phyloP scores from a whole-genome alignment of 305 asterid genomes.

The Fraxinus platypoda region DNA sequence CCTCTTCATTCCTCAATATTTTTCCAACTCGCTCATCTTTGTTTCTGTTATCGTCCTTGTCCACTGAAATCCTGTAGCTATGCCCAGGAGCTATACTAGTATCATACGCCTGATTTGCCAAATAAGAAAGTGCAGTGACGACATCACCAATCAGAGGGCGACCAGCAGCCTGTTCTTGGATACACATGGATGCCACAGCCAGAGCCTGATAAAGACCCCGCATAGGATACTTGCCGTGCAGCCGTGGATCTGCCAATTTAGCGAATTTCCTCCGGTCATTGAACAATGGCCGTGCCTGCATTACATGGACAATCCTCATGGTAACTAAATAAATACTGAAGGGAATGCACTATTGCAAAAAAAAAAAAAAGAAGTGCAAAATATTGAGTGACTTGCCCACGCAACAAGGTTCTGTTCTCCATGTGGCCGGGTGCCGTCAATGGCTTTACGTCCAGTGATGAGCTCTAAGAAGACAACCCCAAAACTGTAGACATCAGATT shows the following conservation, averaged over 20 bases:
- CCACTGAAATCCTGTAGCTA: background rate
- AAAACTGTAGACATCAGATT: conserved; percentile 95
- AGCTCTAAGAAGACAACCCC: conserved; percentile 96
- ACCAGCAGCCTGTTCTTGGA: conserved; percentile 94
- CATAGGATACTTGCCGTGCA: conserved; percentile 85
- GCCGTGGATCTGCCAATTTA: conserved; percentile 76
- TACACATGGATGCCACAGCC: conserved; percentile 96
- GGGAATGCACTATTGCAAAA: background rate
- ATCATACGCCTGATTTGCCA: conserved; percentile 80
- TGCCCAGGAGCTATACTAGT: conserved; percentile 38
- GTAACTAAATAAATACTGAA: background rate
- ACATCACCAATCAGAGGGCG: conserved; percentile 95
- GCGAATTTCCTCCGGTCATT: conserved; percentile 80
- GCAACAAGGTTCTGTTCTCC: conserved; percentile 93
- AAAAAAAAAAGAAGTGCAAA: background rate
- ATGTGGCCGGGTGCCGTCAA: conserved; percentile 74
- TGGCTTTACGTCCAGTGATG: conserved; percentile 95
- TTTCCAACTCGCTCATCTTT: conserved; percentile 56
- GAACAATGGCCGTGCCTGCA: conserved; percentile 89
- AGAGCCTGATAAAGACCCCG: conserved; percentile 94
- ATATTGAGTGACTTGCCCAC: conserved; percentile 50
- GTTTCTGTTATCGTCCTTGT: conserved; percentile 42
- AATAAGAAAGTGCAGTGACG: conserved; percentile 89
- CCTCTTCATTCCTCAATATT: conserved; percentile 35
- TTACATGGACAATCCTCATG: conserved; percentile 8